phyloP scores from a whole-genome alignment of 805 yeast genomes.

The Dipodascus geniculatus region DNA sequence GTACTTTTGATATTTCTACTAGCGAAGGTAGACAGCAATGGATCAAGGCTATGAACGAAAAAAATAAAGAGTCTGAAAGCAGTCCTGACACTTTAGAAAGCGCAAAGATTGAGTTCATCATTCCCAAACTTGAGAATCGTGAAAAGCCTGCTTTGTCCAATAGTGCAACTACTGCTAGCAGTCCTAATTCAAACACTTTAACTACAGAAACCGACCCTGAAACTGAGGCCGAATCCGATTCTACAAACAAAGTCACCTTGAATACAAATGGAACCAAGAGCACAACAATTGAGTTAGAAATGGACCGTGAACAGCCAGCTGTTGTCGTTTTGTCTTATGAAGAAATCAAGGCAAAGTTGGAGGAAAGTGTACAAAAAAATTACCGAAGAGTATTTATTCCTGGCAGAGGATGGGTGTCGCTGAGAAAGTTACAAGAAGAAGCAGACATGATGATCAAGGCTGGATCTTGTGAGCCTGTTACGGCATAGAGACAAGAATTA shows the following conservation, averaged over 20 bases:
- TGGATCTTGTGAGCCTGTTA: not conserved
- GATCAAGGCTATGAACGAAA: conserved; percentile 3
- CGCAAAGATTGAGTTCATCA: not conserved
- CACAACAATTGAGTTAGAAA: conserved; percentile 1
- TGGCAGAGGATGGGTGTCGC: conserved; percentile 19
- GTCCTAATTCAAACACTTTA: not conserved
- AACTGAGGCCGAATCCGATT: no score
- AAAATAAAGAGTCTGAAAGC: not conserved
- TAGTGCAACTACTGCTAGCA: not conserved
- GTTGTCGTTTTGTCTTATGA: conserved; percentile 3
- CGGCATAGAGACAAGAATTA: not conserved
- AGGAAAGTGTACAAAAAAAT: conserved; percentile 15
- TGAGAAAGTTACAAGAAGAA: conserved; percentile 13
- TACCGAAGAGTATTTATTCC: conserved; percentile 19
- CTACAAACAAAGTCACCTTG: no score
- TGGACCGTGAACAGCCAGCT: conserved; percentile 6
- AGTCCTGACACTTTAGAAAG: conserved; percentile 1
- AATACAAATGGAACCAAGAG: not conserved
- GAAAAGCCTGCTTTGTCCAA: not conserved
- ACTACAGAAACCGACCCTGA: not conserved
- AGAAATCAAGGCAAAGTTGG: conserved; percentile 3
- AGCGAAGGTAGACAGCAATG: conserved; percentile 9
- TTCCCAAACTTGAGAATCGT: not conserved
- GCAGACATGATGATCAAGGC: not conserved
- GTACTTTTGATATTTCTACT: conserved; percentile 8